Evolutionary conservation across 2,329 filamentous ascomycete genomes (phyloP).

Genomic region (Cladorrhinum sp.): DNA sequence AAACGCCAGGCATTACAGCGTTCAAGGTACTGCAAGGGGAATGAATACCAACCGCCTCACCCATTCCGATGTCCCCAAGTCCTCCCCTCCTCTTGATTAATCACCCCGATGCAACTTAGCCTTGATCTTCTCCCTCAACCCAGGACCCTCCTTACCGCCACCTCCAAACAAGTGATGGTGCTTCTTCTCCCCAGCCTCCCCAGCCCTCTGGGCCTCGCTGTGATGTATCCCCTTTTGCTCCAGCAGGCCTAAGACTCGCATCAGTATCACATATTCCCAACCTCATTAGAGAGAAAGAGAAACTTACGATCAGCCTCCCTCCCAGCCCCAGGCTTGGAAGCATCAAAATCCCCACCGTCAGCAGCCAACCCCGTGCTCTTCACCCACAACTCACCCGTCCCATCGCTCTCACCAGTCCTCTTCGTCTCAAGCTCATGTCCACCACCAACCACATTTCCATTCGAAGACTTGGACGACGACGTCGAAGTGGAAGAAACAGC

Average conservation of each 20-base stretch:
- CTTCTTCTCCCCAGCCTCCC: neutral
- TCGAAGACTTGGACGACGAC: neutral
- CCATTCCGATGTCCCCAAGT: too few species aligned
- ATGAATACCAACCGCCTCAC: too few species aligned
- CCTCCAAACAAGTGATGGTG: conserved; percentile 18
- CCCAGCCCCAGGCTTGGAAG: conserved; percentile 60
- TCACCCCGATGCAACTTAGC: conserved; percentile 55
- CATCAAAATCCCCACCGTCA: conserved; percentile 68
- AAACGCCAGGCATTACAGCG: neutral
- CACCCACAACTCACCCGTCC: conserved; percentile 56
- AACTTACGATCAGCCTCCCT: conserved; percentile 63
- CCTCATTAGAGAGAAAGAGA: neutral
- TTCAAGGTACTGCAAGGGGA: neutral
- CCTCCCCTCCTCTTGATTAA: too few species aligned
- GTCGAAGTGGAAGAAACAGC: neutral
- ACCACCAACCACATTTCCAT: neutral
- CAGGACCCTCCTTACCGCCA: conserved; percentile 35
- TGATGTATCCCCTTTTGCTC: conserved; percentile 48
- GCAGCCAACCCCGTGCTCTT: conserved; percentile 57
- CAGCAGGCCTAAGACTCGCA: conserved; percentile 43
- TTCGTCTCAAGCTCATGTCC: conserved; percentile 21
- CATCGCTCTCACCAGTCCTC: conserved; percentile 35
- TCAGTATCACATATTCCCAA: conserved; percentile 10
- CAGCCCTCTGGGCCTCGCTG: conserved; percentile 24
- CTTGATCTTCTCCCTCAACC: conserved; percentile 64